A percentile compares a stretch with the other conserved stretches of the same genome.
These are phyloP conservation scores for Claviceps capensis DNA, from an alignment of 2,329 filamentous ascomycete species.

Conservation along the genomic window DNA sequence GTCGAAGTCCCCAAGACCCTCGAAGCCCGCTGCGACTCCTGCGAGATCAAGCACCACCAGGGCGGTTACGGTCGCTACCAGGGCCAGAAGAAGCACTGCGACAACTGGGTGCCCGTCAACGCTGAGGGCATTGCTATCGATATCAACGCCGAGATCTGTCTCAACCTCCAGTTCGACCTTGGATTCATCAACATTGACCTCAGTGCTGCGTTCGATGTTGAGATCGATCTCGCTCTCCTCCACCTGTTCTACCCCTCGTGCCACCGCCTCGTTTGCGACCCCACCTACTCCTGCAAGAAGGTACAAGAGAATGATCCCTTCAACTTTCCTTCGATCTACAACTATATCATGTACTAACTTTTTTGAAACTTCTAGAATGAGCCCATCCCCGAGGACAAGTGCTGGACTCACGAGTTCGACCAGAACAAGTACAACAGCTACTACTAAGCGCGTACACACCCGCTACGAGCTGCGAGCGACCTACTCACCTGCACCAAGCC, in stretches of 20 bases:
- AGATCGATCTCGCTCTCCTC: not conserved
- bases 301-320: not conserved
- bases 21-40: not conserved
- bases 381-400: not conserved
- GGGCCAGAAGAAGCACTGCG: not conserved
- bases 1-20: no score
- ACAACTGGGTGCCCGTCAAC: conserved; percentile 1
- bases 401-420: conserved; percentile 3
- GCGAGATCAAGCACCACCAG: not conserved
- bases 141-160: not conserved
- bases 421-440: not conserved
- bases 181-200: not conserved
- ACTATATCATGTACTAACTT: not conserved
- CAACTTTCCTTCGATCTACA: no score
- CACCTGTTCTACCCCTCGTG: not conserved
- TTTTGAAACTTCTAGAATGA: not conserved
- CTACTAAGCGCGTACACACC: not conserved
- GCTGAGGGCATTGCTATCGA: not conserved
- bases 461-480: no score
- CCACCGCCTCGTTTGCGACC: not conserved
- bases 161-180: not conserved
- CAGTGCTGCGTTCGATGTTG: not conserved
- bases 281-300: not conserved
- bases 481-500: not conserved
- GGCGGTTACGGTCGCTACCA: not conserved